phyloP scores from a whole-genome alignment of 2,329 filamentous ascomycete genomes.

The Botryotinia calthae region DNA sequence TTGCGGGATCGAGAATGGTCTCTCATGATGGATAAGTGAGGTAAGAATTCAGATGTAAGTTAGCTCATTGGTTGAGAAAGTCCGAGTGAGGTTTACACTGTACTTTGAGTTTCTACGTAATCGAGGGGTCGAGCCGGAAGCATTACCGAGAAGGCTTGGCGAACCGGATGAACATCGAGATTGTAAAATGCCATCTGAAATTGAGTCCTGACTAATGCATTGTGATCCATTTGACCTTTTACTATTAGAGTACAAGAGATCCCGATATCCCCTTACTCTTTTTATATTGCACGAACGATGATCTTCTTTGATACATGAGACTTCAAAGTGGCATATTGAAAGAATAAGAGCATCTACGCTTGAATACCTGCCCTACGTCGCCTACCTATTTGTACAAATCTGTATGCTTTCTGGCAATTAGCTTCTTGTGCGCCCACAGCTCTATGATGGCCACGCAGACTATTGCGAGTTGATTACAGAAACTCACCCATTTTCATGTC shows the following conservation, averaged over 20 bases:
- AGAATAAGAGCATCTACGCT: no score
- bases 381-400: not conserved
- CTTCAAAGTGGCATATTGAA: not conserved
- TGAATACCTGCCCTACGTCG: not conserved
- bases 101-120: not conserved
- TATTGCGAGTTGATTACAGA: not conserved
- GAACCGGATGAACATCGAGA: not conserved
- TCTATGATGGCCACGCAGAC: not conserved
- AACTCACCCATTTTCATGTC: not conserved
- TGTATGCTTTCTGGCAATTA: not conserved
- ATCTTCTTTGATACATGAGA: not conserved
- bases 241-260: not conserved
- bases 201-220: not conserved
- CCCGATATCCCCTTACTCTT: not conserved
- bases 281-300: no score
- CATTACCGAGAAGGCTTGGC: not conserved
- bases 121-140: conserved; percentile 2
- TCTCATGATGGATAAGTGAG: not conserved
- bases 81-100: not conserved
- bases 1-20: not conserved
- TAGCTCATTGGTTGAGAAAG: not conserved
- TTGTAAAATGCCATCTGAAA: conserved; percentile 7
- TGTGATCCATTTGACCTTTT: not conserved
- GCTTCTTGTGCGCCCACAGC: not conserved
- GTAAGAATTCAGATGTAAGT: not conserved